Conservation (phyloP, 1,139 yeast species). For the Candida anutae region DNA sequence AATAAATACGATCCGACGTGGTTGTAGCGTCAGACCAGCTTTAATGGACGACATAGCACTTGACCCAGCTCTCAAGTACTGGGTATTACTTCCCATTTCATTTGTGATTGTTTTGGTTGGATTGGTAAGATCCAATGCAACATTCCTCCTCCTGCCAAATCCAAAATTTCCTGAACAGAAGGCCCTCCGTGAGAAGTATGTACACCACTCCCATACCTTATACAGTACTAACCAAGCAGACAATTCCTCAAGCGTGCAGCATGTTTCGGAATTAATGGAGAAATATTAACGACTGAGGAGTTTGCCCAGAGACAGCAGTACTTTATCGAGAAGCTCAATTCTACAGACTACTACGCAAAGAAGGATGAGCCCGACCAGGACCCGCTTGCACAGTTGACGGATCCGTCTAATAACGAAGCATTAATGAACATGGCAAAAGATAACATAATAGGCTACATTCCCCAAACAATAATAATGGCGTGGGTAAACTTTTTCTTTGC, state of each 20-base stretch:
- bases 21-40: no score
- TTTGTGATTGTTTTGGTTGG: constrained; percentile 91
- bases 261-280: constrained; percentile 41
- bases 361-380: constrained; percentile 31
- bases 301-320: constrained; percentile 42
- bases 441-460: constrained; percentile 75
- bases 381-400: constrained; percentile 57
- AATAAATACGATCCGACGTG: no score
- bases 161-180: constrained; percentile 48
- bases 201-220: constrained; percentile 3
- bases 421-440: constrained; percentile 74
- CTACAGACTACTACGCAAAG: constrained; percentile 44
- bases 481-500: constrained; percentile 94
- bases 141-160: constrained; percentile 49
- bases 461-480: constrained; percentile 91
- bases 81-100: constrained; percentile 90
- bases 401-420: constrained; percentile 67
- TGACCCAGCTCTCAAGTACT: constrained; percentile 76
- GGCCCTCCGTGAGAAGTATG: constrained; percentile 52
- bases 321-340: constrained; percentile 37
- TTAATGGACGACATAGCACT: constrained; percentile 37
- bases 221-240: constrained; percentile 11
- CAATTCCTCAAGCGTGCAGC: constrained; percentile 52
- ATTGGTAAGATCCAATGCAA: constrained; percentile 62
- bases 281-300: constrained; percentile 37